A percentile compares a stretch with the other conserved stretches of the same genome.
phyloP scores from a whole-genome alignment of 768 basidiomycete genomes.

The Lepiota brunneoincarnata region DNA sequence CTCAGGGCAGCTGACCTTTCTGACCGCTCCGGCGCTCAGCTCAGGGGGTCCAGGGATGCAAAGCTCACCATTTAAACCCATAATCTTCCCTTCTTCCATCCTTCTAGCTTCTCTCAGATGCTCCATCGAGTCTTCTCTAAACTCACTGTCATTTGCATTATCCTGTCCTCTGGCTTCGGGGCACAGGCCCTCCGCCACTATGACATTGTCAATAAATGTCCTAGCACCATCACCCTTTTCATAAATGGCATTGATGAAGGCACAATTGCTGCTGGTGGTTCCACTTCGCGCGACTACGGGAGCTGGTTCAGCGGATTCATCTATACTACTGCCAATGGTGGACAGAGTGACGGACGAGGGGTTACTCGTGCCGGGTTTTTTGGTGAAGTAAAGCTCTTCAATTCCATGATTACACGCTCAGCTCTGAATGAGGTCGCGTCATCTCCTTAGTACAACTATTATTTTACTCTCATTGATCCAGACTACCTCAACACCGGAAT shows the following conservation, averaged over 20 bases:
- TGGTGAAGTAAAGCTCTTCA: background rate
- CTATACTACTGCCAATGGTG: constrained; percentile 18
- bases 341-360: constrained; percentile 9
- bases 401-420: background rate
- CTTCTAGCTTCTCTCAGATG: constrained; percentile 1
- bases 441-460: constrained; percentile 20
- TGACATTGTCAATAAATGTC: constrained; percentile 13
- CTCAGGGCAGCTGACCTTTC: background rate
- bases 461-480: constrained; percentile 27
- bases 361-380: constrained; percentile 17
- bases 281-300: constrained; percentile 8
- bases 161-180: background rate
- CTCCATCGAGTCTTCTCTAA: background rate
- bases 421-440: background rate
- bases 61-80: constrained; percentile 15
- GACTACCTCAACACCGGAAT: constrained; percentile 24
- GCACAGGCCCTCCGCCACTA: constrained; percentile 4
- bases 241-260: constrained; percentile 11
- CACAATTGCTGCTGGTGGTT: constrained; percentile 5
- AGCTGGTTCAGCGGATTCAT: constrained; percentile 11
- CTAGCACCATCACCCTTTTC: constrained; percentile 12
- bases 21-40: too few species aligned
- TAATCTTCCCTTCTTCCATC: constrained; percentile 18
- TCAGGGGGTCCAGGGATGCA: constrained; percentile 12
- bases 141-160: background rate